A percentile compares a stretch with the other conserved stretches of the same genome.
Evolutionary conservation across 179 eudicot genomes (phyloP).

Genomic region (Beta corolliflora): DNA sequence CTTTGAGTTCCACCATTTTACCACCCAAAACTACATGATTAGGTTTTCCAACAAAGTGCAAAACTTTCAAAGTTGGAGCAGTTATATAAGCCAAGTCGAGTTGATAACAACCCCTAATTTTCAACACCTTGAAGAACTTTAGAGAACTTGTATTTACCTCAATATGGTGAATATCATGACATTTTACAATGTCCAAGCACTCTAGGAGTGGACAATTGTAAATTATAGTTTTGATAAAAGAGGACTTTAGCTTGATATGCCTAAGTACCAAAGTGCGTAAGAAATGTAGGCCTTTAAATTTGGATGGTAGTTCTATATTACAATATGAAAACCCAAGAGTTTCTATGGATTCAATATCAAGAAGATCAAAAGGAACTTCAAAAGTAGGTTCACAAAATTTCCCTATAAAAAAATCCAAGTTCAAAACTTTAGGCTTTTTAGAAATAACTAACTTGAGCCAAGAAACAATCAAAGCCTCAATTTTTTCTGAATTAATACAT

Average conservation of each 20-base stretch:
- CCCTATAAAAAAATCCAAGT: constrained; percentile 9
- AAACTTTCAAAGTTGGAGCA: constrained; percentile 22
- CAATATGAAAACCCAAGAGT: constrained; percentile 19
- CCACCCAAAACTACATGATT: not conserved
- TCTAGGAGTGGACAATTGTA: constrained; percentile 12
- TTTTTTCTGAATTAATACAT: not conserved
- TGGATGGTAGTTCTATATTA: not conserved
- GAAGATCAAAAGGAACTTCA: constrained; percentile 15
- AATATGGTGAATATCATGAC: not conserved
- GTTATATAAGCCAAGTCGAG: not conserved
- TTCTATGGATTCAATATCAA: constrained; percentile 20
- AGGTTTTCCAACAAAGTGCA: constrained; percentile 21
- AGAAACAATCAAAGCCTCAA: not conserved
- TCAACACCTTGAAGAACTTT: constrained; percentile 21
- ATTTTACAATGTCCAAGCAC: constrained; percentile 19
- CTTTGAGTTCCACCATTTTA: not conserved
- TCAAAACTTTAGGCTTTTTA: constrained; percentile 6
- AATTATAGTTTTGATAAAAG: not conserved
- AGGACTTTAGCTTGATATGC: not conserved
- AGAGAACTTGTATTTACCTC: not conserved
- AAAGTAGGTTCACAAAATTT: not conserved
- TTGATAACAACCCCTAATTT: constrained; percentile 2
- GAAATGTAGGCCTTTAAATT: constrained; percentile 16
- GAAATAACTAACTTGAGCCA: not conserved
- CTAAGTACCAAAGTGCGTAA: constrained; percentile 17